These are phyloP conservation scores for Beauveria medogensis DNA, from an alignment of 2,329 filamentous ascomycete species.

Conservation along the genomic window DNA sequence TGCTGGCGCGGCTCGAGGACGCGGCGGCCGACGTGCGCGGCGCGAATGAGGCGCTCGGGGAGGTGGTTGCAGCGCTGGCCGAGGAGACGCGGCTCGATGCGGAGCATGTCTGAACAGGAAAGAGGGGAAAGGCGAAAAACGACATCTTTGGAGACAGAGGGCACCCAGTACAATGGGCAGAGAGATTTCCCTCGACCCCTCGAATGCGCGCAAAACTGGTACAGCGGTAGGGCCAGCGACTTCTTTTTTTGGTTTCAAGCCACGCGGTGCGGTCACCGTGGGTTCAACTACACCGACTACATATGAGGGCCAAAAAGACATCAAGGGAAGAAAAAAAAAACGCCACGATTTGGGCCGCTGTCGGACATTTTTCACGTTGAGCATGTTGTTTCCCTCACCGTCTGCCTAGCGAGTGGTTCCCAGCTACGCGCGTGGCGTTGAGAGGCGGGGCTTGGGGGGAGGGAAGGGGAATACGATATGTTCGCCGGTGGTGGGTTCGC, in stretches of 20 bases:
- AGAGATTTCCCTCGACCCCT: no score
- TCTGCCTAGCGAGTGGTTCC: background rate
- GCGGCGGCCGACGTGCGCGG: slow-evolving; percentile 46
- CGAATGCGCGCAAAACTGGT: no score
- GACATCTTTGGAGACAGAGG: no score
- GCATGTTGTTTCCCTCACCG: background rate
- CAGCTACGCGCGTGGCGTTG: background rate
- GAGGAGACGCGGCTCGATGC: slow-evolving; percentile 40
- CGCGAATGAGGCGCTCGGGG: slow-evolving; percentile 41
- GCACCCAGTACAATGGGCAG: no score
- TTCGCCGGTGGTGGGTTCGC: background rate
- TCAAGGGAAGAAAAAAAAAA: background rate
- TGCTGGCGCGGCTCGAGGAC: slow-evolving; percentile 42
- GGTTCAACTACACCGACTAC: no score
- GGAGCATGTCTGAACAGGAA: slow-evolving; percentile 16
- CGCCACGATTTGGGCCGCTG: background rate
- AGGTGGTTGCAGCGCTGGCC: slow-evolving; percentile 40
- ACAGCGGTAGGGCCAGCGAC: no score
- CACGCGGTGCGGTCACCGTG: no score
- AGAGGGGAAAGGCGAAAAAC: background rate
- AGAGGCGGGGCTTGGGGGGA: no score
- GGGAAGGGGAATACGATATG: background rate
- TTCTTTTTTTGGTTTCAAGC: no score
- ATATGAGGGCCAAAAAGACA: no score
- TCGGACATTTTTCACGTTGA: background rate